Evolutionary conservation across 805 yeast species (phyloP), one percentile per base, ranked within the genome.

Genomic region (Clavispora fructus): DNA sequence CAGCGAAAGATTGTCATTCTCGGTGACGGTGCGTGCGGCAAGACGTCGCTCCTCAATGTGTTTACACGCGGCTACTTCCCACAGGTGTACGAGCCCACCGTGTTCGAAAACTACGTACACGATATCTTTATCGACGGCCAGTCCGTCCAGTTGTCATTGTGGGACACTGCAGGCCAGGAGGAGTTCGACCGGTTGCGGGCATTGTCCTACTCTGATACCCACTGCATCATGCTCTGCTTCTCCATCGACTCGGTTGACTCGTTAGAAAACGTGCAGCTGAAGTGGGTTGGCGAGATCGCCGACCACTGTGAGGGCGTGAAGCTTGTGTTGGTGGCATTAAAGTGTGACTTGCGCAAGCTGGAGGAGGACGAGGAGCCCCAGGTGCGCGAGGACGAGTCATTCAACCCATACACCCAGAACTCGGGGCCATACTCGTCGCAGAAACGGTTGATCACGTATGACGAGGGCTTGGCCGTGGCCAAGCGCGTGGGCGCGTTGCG

Each of bases 131-230:
- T 92, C 45, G 99, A 92, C 64, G 92, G 92, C 43, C 89, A 88
- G 64, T 89, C 94, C 42, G 87, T 92, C 58, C 95, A 91, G 60
- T 71, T 92, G 47, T 90, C 97, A 13, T 73, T 92, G 45, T 94
- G 99, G 99, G 99, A 92, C 64, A 92, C 99, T 6, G 99, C 99
- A 1, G 99, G 99, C 7, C 99, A 92, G 73, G 99, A 92, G 69
- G 99, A 92, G 69, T 92, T 92, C 58, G 99, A 92, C 65, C 78
- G 97, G 52, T 76, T 92, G 64, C 80, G 99, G 64, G 88, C 97
- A 1, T 74, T 92, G 50, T 86, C 95, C 42, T 94, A 94, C 66
- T 83, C 91, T 26, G 98, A 94, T 65, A 94, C 99, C 3, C 97
- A 92, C 67, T 88, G 97, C 59, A 91, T 94, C 58, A 94, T 92